Conservation (phyloP, 1,284 basidiomycete species). For the Austroboletus niveus region DNA sequence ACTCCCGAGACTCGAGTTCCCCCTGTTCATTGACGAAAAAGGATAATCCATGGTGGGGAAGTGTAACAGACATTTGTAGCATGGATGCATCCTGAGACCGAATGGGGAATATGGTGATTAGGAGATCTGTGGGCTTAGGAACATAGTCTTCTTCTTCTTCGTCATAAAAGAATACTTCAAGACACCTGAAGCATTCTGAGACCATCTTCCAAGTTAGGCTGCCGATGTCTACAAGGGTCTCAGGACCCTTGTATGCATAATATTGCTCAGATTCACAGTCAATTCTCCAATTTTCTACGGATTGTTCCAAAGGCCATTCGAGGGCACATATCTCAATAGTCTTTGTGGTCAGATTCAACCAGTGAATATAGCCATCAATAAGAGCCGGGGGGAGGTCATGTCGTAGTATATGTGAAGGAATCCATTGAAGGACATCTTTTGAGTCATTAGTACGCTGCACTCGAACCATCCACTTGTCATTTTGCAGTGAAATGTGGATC, state of each 20-base stretch:
- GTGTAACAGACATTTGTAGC: conserved; percentile 16
- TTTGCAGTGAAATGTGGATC: conserved; percentile 31
- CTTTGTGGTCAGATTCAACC: conserved; percentile 34
- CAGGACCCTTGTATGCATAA: conserved; percentile 17
- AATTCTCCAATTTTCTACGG: conserved; percentile 20
- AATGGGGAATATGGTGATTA: conserved; percentile 13
- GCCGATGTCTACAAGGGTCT: conserved; percentile 30
- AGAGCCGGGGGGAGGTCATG: conserved; percentile 40
- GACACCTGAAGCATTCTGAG: conserved; percentile 21
- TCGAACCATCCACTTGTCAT: conserved; percentile 30
- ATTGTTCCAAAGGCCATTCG: conserved; percentile 21
- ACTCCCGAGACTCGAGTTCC: conserved; percentile 27
- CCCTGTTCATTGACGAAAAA: not conserved
- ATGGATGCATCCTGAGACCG: not conserved
- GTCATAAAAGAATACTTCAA: conserved; percentile 9
- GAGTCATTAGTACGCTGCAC: conserved; percentile 12
- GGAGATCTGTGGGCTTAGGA: not conserved
- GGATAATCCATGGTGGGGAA: conserved; percentile 35
- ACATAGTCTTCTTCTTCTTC: too few species aligned
- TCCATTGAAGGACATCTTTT: conserved; percentile 30
- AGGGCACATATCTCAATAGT: conserved; percentile 40
- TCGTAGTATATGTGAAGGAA: conserved; percentile 34
- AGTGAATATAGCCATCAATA: conserved; percentile 36
- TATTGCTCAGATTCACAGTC: not conserved
- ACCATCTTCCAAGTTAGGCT: conserved; percentile 36